These are phyloP conservation scores for Colletotrichum sp. DNA, from an alignment of 2,329 filamentous ascomycete genomes.

Conservation along the genomic window DNA sequence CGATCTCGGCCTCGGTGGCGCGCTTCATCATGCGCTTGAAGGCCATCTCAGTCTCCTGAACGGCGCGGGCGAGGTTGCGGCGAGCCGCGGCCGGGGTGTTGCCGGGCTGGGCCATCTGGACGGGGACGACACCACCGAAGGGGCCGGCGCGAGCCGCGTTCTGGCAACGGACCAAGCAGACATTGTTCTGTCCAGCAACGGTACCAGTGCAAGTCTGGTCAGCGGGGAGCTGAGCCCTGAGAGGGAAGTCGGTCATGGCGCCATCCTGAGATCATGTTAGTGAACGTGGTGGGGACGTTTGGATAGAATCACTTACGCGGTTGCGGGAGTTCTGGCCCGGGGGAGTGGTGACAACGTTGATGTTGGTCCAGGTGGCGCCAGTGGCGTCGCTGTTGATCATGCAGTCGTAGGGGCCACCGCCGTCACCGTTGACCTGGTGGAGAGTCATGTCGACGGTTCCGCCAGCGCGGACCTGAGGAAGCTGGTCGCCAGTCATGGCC, in stretches of 20 bases:
- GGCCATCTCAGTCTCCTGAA: slow-evolving; percentile 18
- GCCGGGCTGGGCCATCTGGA: slow-evolving; percentile 14
- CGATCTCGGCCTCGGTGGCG: neutral
- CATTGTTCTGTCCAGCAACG: slow-evolving; percentile 56
- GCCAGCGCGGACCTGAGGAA: slow-evolving; percentile 64
- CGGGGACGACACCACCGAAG: slow-evolving; percentile 51
- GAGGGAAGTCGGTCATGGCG: slow-evolving; percentile 43
- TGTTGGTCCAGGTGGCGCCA: slow-evolving; percentile 50
- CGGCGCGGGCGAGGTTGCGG: slow-evolving; percentile 16
- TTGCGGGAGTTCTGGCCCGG: slow-evolving; percentile 54
- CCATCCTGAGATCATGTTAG: slow-evolving; percentile 30
- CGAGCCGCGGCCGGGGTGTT: slow-evolving; percentile 17
- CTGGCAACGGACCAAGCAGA: slow-evolving; percentile 63
- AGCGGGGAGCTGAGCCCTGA: slow-evolving; percentile 56
- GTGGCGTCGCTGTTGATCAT: slow-evolving; percentile 61
- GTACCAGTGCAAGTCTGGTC: slow-evolving; percentile 58
- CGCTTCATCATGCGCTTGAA: slow-evolving; percentile 25
- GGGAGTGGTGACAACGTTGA: slow-evolving; percentile 55
- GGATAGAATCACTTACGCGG: slow-evolving; percentile 27
- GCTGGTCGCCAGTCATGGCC: slow-evolving; percentile 55
- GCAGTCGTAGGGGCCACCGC: slow-evolving; percentile 53
- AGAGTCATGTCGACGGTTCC: slow-evolving; percentile 62
- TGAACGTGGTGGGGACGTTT: too few relatives aligned
- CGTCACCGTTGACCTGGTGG: slow-evolving; percentile 23
- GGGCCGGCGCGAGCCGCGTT: slow-evolving; percentile 61